Evolutionary conservation across 768 basidiomycete species (phyloP), one percentile per base, ranked within the genome.

Genomic region (Termitomyces sp.): DNA sequence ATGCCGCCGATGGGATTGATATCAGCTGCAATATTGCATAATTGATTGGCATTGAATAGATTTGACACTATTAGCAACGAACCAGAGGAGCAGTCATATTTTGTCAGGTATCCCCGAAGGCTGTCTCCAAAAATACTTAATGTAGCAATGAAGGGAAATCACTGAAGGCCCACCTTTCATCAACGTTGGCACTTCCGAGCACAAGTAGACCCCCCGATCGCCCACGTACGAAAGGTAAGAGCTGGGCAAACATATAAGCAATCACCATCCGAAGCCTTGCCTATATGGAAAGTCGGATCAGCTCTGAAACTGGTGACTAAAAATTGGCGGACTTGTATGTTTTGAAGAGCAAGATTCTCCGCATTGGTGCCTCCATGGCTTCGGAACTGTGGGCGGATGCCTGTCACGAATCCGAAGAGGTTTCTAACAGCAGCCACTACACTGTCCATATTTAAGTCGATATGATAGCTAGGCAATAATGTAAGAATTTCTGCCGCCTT

Each of bases 1-100:
- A 99, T 98, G 0, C 90, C 92, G 2, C 97, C 97, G 58, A 99
- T 99, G 3, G 97, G 97, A 70, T 99, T 99, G 66, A 99, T 85
- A 68, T 99, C 97, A 58, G 97, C 97, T 86, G 69, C 26, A 30
- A 42, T 19, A 15, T 50, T 17, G 28, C 26, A 11, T n/a, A 37
- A 12, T 10, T 23, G 26, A 28, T n/a, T 12, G 28, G 26, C 10
- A 26, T 40, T 30, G 57, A 51, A 50, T 14, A 49, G 50, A 46
- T 48, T 40, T 17, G 37, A 44, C 19, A 1, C 31, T 23, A 50
- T 30, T 28, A 14, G 6, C 8, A 15, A 62, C 74, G 42, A 60
- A 87, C 90, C 89, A 7, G 91, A 92, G 4, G 91, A 96, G 64
- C 89, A 98, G 68, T 99, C 97, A 68, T 98, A 98, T 74, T 99